Percentiles rank a stretch among this genome's conserved stretches.
These are phyloP conservation scores for Cyanidiococcus yangmingshanensis DNA, from an alignment of 23 red algal genomes.

Conservation along the genomic window DNA sequence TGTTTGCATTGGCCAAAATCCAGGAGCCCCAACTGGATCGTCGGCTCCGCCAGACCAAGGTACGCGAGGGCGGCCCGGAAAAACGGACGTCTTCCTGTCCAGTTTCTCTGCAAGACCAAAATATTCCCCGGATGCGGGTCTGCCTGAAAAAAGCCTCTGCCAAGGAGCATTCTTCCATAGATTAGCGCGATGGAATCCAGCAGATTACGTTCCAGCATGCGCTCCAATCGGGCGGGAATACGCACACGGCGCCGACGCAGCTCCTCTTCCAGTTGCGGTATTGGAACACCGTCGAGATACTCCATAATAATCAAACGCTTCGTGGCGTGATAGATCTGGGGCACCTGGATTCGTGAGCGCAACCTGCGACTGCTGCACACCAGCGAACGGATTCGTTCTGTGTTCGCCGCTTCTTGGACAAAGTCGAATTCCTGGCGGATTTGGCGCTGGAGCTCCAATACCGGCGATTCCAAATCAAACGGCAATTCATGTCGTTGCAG, in stretches of 20 bases:
- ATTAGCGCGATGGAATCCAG: constrained; percentile 37
- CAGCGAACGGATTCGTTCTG: constrained; percentile 25
- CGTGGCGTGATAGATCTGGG: constrained; percentile 30
- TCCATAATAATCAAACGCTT: constrained; percentile 57
- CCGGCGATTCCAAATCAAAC: constrained; percentile 55
- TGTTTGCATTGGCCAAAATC: constrained; percentile 82
- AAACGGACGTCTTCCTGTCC: neutral
- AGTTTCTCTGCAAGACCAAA: constrained; percentile 30
- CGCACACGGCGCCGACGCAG: neutral
- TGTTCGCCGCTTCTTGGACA: constrained; percentile 34
- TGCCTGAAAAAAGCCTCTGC: constrained; percentile 70
- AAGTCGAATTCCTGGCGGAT: constrained; percentile 69
- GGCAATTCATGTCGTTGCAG: constrained; percentile 52
- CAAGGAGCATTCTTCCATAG: constrained; percentile 81
- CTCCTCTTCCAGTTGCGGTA: constrained; percentile 6
- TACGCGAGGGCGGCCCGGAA: neutral
- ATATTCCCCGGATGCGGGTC: constrained; percentile 93
- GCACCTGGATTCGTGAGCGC: constrained; percentile 24
- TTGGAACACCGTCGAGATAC: constrained; percentile 37
- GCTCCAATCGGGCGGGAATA: neutral
- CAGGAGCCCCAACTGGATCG: constrained; percentile 44
- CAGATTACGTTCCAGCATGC: constrained; percentile 30
- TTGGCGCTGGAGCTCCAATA: constrained; percentile 48
- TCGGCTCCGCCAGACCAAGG: constrained; percentile 36
- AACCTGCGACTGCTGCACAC: constrained; percentile 18